Percentiles rank a stretch among this genome's conserved stretches.
Conservation (phyloP, 2,329 filamentous ascomycete genomes). For the Orbilia blumenaviensis region DNA sequence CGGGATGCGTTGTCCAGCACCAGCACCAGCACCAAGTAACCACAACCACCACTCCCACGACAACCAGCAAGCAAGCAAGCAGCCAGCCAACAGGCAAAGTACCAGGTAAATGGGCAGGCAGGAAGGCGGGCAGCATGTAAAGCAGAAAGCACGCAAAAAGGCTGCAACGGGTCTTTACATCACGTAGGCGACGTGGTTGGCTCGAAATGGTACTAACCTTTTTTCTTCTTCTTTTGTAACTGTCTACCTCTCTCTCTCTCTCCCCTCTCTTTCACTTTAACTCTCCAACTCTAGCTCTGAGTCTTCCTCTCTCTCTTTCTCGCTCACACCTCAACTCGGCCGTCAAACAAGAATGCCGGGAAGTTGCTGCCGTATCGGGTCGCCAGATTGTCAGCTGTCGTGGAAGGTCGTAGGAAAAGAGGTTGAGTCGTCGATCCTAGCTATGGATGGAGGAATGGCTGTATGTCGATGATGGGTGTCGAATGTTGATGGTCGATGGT, state of each 20-base stretch:
- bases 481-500: not conserved
- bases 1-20: conserved; percentile 51
- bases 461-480: too few relatives aligned
- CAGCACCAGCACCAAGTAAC: not conserved
- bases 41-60: too few relatives aligned
- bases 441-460: not conserved
- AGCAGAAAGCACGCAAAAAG: too few relatives aligned
- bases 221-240: not conserved
- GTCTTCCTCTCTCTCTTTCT: not conserved
- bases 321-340: not conserved
- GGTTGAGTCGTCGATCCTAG: not conserved
- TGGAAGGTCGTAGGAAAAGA: not conserved
- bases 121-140: too few relatives aligned
- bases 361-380: conserved; percentile 14
- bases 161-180: conserved; percentile 32
- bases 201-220: conserved; percentile 4
- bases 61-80: too few relatives aligned
- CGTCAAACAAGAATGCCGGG: conserved; percentile 10
- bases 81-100: too few relatives aligned
- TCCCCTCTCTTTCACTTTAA: not conserved
- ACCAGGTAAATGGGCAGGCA: too few relatives aligned
- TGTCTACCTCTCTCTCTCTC: not conserved
- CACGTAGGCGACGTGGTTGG: conserved; percentile 44
- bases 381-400: conserved; percentile 26
- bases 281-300: not conserved